Conservation (phyloP, 2,329 filamentous ascomycete genomes). For the Aspergillus tubingensis region DNA sequence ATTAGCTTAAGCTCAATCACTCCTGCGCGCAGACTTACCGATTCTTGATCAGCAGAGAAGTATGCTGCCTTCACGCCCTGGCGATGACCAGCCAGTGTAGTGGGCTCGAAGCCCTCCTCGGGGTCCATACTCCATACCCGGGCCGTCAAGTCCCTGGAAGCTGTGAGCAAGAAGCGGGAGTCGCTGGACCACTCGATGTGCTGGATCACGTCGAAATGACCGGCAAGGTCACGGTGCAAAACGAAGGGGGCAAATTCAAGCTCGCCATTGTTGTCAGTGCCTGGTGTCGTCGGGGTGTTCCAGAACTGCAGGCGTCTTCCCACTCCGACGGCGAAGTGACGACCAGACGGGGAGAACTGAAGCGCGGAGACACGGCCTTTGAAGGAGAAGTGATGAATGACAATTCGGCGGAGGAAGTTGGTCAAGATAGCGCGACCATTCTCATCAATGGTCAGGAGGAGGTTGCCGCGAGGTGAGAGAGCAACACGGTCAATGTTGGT, state of each 20-base stretch:
- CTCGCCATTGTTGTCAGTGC: constrained; percentile 74
- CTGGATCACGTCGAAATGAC: constrained; percentile 84
- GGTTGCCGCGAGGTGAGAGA: constrained; percentile 84
- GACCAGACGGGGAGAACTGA: constrained; percentile 86
- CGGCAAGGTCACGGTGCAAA: constrained; percentile 78
- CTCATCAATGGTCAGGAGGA: constrained; percentile 90
- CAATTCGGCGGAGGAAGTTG: constrained; percentile 80
- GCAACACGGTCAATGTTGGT: constrained; percentile 89
- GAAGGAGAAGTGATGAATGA: constrained; percentile 95
- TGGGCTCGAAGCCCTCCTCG: constrained; percentile 86
- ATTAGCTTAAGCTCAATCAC: constrained; percentile 18
- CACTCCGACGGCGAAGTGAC: constrained; percentile 84
- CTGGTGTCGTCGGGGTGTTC: constrained; percentile 90
- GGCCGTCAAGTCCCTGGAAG: constrained; percentile 88
- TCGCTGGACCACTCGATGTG: constrained; percentile 95
- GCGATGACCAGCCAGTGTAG: constrained; percentile 85
- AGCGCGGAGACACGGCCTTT: constrained; percentile 78
- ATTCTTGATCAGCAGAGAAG: constrained; percentile 93
- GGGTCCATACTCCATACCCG: constrained; percentile 91
- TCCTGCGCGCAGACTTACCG: constrained; percentile 41
- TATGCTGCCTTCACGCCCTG: constrained; percentile 92
- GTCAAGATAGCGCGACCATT: constrained; percentile 92
- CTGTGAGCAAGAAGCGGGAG: constrained; percentile 89
- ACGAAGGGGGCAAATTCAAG: constrained; percentile 96
- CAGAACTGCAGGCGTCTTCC: constrained; percentile 90